These are phyloP conservation scores for Aulographum hederae DNA, from an alignment of 2,329 filamentous ascomycete genomes.

Conservation along the genomic window DNA sequence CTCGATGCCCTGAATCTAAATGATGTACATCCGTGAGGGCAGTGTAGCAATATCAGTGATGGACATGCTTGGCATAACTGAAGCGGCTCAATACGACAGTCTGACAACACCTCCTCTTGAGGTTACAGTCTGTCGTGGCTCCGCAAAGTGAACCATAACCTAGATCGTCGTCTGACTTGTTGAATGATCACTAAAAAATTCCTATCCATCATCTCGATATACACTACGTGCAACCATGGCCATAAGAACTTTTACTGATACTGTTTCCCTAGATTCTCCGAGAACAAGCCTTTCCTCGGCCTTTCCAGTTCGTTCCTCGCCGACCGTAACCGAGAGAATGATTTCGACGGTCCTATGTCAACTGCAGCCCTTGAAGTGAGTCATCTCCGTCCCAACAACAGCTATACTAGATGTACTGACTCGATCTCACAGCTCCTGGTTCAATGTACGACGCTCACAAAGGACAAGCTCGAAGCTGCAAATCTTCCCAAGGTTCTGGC, in stretches of 20 bases:
- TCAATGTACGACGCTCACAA: conserved; percentile 41
- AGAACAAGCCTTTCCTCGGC: conserved; percentile 19
- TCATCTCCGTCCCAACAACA: conserved; percentile 1
- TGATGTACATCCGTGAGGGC: no score
- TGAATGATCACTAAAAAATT: no score
- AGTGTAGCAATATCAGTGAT: no score
- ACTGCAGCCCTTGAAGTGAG: conserved; percentile 22
- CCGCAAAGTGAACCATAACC: no score
- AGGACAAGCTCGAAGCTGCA: conserved; percentile 39
- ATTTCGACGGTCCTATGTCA: conserved; percentile 23
- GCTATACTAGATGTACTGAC: conserved; percentile 33
- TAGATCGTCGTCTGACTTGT: no score
- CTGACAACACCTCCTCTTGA: no score
- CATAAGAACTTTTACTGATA: background rate
- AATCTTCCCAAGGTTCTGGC: conserved; percentile 49
- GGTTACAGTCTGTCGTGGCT: no score
- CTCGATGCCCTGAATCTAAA: no score
- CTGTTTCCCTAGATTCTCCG: background rate
- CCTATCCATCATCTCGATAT: no score
- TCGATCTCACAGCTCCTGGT: conserved; percentile 40
- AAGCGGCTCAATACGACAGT: no score
- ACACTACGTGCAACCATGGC: no score
- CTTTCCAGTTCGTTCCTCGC: conserved; percentile 29
- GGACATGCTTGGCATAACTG: no score
- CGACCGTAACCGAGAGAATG: conserved; percentile 26